Base-by-base conservation (phyloP, 345 rosid species). In the Populus ilicifolia region DNA sequence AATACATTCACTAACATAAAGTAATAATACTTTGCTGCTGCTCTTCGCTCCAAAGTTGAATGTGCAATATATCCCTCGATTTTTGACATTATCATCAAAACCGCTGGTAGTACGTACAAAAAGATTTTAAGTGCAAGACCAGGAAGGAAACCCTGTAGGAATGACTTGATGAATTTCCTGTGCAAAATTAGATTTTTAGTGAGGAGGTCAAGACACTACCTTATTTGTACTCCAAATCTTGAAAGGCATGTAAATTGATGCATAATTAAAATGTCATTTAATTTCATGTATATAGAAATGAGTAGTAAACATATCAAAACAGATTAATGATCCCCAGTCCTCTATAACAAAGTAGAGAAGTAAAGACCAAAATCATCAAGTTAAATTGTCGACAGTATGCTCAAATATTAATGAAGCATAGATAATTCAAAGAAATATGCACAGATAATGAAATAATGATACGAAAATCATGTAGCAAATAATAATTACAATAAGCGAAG, bases 1-100 rank as follows among this genome's bases (percentile, higher is more conserved):
- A 96, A 96, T 36, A 96, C 99, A 62, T 96, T 96, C 62, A 96
- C 99, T 86, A 96, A 83, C 96, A 96, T 96, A 79, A 96, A 96
- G 80, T 89, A 92, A 77, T 96, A 93, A 84, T 93, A 93, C 83
- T 92, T 96, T 18, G 97, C 93, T 9, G 98, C 89, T 56, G 99
- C 86, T 81, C 89, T 87, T 67, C 97, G 88, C 73, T 96, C 99
- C 39, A 96, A 88, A 61, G 86, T 86, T 43, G 99, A 96, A 66
- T 85, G 48, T 11, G 98, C 89, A 52, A 92, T 92, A 77, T 90
- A 91, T 71, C 98, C 99, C 82, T 96, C 98, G 52, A 96, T 88
- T 86, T 96, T 93, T 1, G 99, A 96, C 99, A 96, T 93, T 66
- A 96, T 70, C 89, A 96, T 86, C 83, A 93, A 78, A 76, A 96